These are phyloP conservation scores for Cryoendolithus antarcticus DNA, from an alignment of 2,329 filamentous ascomycete genomes.

Conservation along the genomic window DNA sequence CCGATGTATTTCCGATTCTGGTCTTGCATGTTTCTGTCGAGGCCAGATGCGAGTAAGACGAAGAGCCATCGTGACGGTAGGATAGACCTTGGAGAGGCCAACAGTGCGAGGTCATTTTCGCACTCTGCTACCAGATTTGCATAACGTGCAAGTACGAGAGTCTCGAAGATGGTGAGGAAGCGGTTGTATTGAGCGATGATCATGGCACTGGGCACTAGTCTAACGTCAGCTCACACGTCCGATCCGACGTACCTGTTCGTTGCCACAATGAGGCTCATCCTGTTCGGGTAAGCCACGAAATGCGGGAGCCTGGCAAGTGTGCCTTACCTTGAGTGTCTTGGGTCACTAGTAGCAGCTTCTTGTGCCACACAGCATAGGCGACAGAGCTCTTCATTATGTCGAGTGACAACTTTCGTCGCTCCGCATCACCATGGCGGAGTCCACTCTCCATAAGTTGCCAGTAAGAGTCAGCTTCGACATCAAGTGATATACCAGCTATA, in stretches of 20 bases:
- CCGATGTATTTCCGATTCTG: slow-evolving; percentile 35
- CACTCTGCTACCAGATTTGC: slow-evolving; percentile 37
- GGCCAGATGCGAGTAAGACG: slow-evolving; percentile 28
- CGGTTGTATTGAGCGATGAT: slow-evolving; percentile 27
- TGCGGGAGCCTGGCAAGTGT: not conserved
- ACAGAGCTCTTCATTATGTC: slow-evolving; percentile 32
- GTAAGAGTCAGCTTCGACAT: slow-evolving; percentile 19
- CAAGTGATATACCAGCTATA: not conserved
- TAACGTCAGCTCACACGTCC: slow-evolving; percentile 2
- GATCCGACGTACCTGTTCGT: not conserved
- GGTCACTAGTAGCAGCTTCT: slow-evolving; percentile 5
- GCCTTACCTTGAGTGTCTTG: slow-evolving; percentile 8
- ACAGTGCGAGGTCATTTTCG: slow-evolving; percentile 29
- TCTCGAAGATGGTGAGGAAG: slow-evolving; percentile 35
- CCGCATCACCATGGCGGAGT: slow-evolving; percentile 30
- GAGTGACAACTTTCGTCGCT: slow-evolving; percentile 35
- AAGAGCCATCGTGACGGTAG: slow-evolving; percentile 31
- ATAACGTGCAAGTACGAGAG: slow-evolving; percentile 36
- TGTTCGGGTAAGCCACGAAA: slow-evolving; percentile 3
- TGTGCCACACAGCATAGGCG: slow-evolving; percentile 14
- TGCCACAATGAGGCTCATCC: not conserved
- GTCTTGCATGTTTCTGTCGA: slow-evolving; percentile 31
- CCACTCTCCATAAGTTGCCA: slow-evolving; percentile 29
- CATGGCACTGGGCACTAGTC: slow-evolving; percentile 7
- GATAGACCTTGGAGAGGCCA: slow-evolving; percentile 24